Evolutionary conservation across 352 stramenopile genomes (phyloP), one percentile per base, ranked within the genome.

Genomic region (Globisporangium cystogenes): DNA sequence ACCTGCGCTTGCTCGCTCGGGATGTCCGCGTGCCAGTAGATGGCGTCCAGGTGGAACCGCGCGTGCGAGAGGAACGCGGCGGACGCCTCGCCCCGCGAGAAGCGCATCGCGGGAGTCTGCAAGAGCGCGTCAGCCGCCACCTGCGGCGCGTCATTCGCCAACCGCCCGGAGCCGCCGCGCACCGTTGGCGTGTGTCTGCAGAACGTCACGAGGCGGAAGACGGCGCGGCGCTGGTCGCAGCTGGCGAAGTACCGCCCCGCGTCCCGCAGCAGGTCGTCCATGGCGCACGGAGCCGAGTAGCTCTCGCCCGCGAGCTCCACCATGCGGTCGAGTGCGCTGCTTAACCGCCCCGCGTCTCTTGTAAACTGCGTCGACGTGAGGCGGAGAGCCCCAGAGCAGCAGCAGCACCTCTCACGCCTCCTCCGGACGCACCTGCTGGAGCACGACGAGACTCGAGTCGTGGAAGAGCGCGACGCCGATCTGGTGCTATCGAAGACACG

Each of bases 11-110:
- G 23, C 15, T 77, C 60, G 15, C 55, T 40, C n/a, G 68, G 35
- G 8, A 69, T 55, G 20, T 62, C 53, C 49, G 55, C 51, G 60
- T 84, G 67, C 70, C 70, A 82, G 53, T 82, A 84, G 33, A 84
- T 63, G 12, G 68, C 57, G 41, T 84, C 70, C 26, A 84, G 37
- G 42, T 78, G 55, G 51, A 51, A 74, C 39, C 42, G 52, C 40
- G 59, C 43, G 26, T 76, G 55, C 23, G 51, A 48, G 23, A 69
- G 61, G 46, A 83, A 81, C 20, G 57, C 44, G 7, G 23, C 33
- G 1, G 65, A 55, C 14, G 44, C 26, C 23, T 59, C 44, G 39
- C 52, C 41, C 21, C 48, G 59, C 15, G 20, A 14, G 20, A 53
- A 60, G 35, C 59, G 14, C 53, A 53, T 54, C 56, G 42, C 16